phyloP scores from a whole-genome alignment of 2,329 filamentous ascomycete species.

The Ploettnerulaceae sp. region DNA sequence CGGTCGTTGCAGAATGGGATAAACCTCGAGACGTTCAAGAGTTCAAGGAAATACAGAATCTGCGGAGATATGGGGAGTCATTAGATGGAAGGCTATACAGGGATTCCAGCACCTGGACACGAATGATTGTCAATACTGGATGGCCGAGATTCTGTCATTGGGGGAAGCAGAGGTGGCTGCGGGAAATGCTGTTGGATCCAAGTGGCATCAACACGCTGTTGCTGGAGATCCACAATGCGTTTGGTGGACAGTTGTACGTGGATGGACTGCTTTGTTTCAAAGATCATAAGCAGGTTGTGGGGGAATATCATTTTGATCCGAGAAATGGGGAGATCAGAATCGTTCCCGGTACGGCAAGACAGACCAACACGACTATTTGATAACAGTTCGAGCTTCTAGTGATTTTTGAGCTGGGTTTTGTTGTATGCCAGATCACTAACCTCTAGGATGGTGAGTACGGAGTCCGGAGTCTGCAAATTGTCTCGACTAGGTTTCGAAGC shows the following conservation, averaged over 20 bases:
- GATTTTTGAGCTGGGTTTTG: no score
- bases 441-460: no score
- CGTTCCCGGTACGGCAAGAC: slow-evolving; percentile 13
- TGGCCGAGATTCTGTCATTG: slow-evolving; percentile 32
- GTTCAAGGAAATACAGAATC: slow-evolving; percentile 25
- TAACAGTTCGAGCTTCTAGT: no score
- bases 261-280: slow-evolving; percentile 24
- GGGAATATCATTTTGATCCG: slow-evolving; percentile 20
- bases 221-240: slow-evolving; percentile 19
- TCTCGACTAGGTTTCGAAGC: no score
- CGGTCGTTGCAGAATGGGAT: slow-evolving; percentile 25
- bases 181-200: slow-evolving; percentile 30
- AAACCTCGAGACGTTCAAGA: slow-evolving; percentile 26
- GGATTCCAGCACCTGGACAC: slow-evolving; percentile 16
- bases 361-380: background rate
- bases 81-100: slow-evolving; percentile 29
- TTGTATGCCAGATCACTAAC: no score
- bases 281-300: slow-evolving; percentile 13
- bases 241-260: slow-evolving; percentile 27
- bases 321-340: slow-evolving; percentile 30
- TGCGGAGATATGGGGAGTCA: slow-evolving; percentile 23
- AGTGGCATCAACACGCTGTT: slow-evolving; percentile 24
- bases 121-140: slow-evolving; percentile 26
- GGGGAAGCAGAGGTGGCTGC: slow-evolving; percentile 31
- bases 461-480: no score